Conservation (phyloP, 2,329 filamentous ascomycete species). For the Alternaria gaisen region DNA sequence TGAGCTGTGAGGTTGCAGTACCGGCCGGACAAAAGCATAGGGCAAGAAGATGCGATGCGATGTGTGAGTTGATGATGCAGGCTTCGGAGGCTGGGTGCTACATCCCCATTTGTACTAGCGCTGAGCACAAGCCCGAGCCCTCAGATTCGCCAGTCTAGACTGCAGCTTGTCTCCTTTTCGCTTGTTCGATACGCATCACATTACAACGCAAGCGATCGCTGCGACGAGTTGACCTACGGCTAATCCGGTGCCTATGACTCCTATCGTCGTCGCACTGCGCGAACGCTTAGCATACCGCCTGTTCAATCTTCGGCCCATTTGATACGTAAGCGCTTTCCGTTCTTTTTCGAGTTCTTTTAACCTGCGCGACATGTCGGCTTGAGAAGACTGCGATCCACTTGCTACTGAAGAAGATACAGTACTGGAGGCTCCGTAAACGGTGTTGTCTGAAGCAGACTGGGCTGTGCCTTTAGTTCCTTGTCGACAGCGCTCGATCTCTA, state of each 20-base stretch:
- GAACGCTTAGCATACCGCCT: background rate
- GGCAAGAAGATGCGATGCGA: background rate
- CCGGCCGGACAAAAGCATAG: background rate
- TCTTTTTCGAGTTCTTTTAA: constrained; percentile 1
- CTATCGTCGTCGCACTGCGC: constrained; percentile 2
- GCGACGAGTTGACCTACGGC: constrained; percentile 22
- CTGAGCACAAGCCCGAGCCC: background rate
- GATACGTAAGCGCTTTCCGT: background rate
- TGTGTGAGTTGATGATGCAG: background rate
- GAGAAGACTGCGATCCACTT: background rate
- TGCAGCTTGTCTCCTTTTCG: no score
- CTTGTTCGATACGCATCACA: constrained; percentile 5
- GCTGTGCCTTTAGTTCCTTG: background rate
- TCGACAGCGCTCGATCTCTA: background rate
- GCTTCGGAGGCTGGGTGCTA: background rate
- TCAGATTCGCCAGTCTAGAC: background rate
- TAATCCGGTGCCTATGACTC: constrained; percentile 14
- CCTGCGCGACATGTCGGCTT: background rate
- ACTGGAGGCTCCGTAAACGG: background rate
- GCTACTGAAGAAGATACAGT: background rate
- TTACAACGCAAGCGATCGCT: constrained; percentile 24
- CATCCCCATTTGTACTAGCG: background rate
- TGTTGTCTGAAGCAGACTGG: background rate
- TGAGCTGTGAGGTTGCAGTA: background rate
- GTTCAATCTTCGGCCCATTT: constrained; percentile 1